Evolutionary conservation across 345 rosid genomes (phyloP).

Genomic region (Barbarea vulgaris): DNA sequence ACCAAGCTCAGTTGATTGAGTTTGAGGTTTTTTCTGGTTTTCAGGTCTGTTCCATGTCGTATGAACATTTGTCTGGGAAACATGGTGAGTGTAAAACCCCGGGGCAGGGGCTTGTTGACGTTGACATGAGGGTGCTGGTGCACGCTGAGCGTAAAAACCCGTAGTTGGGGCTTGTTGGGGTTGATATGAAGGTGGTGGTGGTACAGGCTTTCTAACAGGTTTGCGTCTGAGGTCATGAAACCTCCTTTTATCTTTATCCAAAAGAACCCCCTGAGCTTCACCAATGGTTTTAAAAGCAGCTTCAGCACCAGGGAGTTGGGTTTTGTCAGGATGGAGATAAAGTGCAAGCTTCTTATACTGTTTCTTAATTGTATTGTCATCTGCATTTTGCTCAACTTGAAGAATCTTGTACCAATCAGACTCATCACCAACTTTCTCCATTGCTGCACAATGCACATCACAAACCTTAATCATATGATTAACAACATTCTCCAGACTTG

Average conservation of each 20-base stretch:
- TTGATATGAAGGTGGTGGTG: slow-evolving; percentile 35
- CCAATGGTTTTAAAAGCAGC: slow-evolving; percentile 85
- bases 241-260: slow-evolving; percentile 61
- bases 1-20: slow-evolving; percentile 46
- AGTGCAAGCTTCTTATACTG: slow-evolving; percentile 87
- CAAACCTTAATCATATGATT: slow-evolving; percentile 77
- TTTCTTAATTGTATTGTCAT: slow-evolving; percentile 74
- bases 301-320: slow-evolving; percentile 89
- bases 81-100: slow-evolving; percentile 26
- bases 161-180: background rate
- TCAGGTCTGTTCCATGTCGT: slow-evolving; percentile 33
- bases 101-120: slow-evolving; percentile 1
- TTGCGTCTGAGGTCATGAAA: slow-evolving; percentile 59
- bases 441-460: slow-evolving; percentile 79
- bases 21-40: slow-evolving; percentile 43
- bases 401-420: slow-evolving; percentile 91
- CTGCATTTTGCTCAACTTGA: slow-evolving; percentile 62
- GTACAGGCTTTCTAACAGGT: slow-evolving; percentile 33
- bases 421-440: slow-evolving; percentile 65
- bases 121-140: slow-evolving; percentile 36
- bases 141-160: background rate
- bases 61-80: slow-evolving; percentile 36
- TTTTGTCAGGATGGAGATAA: slow-evolving; percentile 91
- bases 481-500: slow-evolving; percentile 59
- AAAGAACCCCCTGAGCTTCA: slow-evolving; percentile 84